These are phyloP conservation scores for Dactylonectria estremocensis DNA, from an alignment of 2,329 filamentous ascomycete species.

Conservation along the genomic window DNA sequence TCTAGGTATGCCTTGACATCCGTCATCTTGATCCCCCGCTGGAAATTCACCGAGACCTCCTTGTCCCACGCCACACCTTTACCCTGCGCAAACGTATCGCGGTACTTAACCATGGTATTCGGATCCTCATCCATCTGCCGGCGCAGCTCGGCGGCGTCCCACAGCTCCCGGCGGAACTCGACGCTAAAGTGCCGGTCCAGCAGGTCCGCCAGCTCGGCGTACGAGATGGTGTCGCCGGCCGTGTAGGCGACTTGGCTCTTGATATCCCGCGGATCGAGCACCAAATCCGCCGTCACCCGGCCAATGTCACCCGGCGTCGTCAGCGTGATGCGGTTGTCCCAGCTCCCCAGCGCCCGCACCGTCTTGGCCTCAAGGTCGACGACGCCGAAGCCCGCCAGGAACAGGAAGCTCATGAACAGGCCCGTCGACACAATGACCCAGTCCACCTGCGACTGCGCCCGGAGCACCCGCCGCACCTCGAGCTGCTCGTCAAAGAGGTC, in stretches of 20 bases:
- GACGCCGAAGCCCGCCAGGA: slow-evolving; percentile 74
- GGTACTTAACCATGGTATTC: slow-evolving; percentile 71
- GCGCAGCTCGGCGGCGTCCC: slow-evolving; percentile 62
- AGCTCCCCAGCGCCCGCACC: slow-evolving; percentile 71
- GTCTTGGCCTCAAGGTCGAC: slow-evolving; percentile 63
- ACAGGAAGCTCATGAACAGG: slow-evolving; percentile 80
- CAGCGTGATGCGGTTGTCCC: slow-evolving; percentile 74
- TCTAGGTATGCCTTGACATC: slow-evolving; percentile 59
- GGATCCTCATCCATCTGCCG: slow-evolving; percentile 63
- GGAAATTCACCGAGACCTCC: slow-evolving; percentile 66
- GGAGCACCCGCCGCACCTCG: slow-evolving; percentile 67
- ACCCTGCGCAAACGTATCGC: slow-evolving; percentile 72
- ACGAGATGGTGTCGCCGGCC: slow-evolving; percentile 75
- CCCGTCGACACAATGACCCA: slow-evolving; percentile 80
- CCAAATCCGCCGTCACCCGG: slow-evolving; percentile 68
- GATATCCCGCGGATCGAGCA: slow-evolving; percentile 58
- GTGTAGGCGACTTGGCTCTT: slow-evolving; percentile 67
- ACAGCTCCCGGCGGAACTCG: slow-evolving; percentile 64
- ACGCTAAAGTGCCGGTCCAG: slow-evolving; percentile 60
- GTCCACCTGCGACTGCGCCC: slow-evolving; percentile 61
- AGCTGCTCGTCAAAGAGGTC: slow-evolving; percentile 79
- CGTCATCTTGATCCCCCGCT: slow-evolving; percentile 62
- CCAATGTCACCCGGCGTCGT: slow-evolving; percentile 78
- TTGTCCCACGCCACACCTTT: slow-evolving; percentile 72
- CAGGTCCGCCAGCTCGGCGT: slow-evolving; percentile 66